Base-by-base conservation (phyloP, 768 basidiomycete genomes). In the Suillus americanus region DNA sequence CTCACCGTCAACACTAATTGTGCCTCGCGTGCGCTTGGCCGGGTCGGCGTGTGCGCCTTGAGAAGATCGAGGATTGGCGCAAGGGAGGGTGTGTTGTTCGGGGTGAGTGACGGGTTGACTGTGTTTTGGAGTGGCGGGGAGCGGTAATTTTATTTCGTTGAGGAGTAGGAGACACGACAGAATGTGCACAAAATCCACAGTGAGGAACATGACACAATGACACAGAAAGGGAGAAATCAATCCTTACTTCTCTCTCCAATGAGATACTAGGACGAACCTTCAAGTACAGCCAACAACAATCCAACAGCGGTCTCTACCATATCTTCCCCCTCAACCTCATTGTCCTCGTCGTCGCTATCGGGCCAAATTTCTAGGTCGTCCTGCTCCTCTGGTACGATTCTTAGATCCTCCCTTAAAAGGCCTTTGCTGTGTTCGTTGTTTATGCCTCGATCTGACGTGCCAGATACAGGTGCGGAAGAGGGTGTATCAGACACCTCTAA, bases 1-100 rank as follows among this genome's bases (percentile, higher is more conserved):
- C 94, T 89, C 6, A 91, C 90, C 4, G 91, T 91, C 73, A 97
- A 87, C 14, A 95, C 89, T 75, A 96, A 86, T 63, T 86, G 81
- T 3, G 94, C 94, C 75, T 96, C 94, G 12, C 89, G 82, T 0
- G 92, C 88, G 9, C 91, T 76, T 2, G 83, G 77, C 40, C 86
- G 82, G 48, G 90, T 75, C 0, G 80, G 70, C n/a, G 79, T 41
- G 18, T 59, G 57, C 3, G 40, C 57, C 18, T 59, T 28, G 40
- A 59, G 57, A 41, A 59, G 40, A 28, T 10, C 25, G 40, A 59
- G 18, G 12, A 59, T 41, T 28, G 5, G 40, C 2, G 18, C 6
- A 30, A 59, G 57, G 6, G 57, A 41, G 10, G 57, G 40, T 30
- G 57, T 30, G 40, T 59, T 59, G 28, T 41, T 10, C 25, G 40